Evolutionary conservation across 1,139 yeast species (phyloP), one percentile per base, ranked within the genome.

Genomic region (Suhomyces bribrorum): DNA sequence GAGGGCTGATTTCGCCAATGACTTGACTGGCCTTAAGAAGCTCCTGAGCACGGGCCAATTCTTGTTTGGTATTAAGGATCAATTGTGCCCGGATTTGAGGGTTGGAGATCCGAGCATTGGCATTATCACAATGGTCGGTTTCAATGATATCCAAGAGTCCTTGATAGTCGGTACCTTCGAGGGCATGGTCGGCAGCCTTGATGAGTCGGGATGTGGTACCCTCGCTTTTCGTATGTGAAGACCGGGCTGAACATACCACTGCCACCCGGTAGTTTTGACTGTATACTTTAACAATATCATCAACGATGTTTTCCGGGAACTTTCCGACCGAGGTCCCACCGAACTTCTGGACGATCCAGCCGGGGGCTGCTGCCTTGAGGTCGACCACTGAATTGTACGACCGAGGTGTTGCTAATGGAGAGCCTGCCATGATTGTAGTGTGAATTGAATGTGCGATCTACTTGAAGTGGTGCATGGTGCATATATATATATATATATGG

Each of bases 251-350:
- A 60, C 98, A 92, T 4, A 92, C 98, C 17, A 92, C 95, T 1
- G 95, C 97, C n/a, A 90, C 96, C 39, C 84, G 74, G 53, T 78
- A 76, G 17, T 68, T 65, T 32, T 73, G 58, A 26, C 81, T 70
- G 57, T 81, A 86, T 24, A 71, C 79, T 55, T 80, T 79, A 39
- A 89, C 86, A 36, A 92, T 88, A 49, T 88, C 87, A 47, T 85
- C 85, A 13, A 89, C 90, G 38, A 92, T 92, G 48, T 83, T 77
- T 38, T 75, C 79, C 5, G 97, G 87, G 61, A 90, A 90, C 60
- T 92, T 92, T 22, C 98, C 98, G 26, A 92, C 96, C 31, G 95
- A 83, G n/a, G 98, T 92, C 37, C 98, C 98, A 30, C 98, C 98
- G 55, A 87, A 92, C 63, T 92, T 92, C 61, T 92, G 98, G 7